Evolutionary conservation across 176 grass and related monocot genomes (phyloP).

Genomic region (Eragrostis nindensis): DNA sequence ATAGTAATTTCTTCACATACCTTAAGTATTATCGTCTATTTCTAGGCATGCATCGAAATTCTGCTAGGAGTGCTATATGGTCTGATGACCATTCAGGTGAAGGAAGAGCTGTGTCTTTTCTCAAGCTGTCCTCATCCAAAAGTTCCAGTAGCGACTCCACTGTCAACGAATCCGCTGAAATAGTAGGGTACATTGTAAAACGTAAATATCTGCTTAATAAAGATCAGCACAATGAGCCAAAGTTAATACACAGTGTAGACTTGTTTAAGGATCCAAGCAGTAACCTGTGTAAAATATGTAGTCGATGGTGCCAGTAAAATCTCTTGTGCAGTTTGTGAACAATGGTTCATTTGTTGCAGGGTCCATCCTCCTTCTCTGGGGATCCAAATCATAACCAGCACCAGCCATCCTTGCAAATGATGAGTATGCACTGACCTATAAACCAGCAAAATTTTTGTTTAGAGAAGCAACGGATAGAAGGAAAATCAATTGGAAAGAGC

Average conservation of each 20-base stretch:
- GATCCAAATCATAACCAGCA: constrained; percentile 65
- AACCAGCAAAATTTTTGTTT: constrained; percentile 32
- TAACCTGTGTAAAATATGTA: constrained; percentile 94
- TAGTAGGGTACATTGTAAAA: constrained; percentile 21
- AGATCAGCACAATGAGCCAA: constrained; percentile 21
- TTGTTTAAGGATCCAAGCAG: constrained; percentile 14
- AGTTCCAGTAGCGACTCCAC: constrained; percentile 90
- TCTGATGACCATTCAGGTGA: constrained; percentile 95
- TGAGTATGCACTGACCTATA: constrained; percentile 92
- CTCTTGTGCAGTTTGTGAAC: constrained; percentile 89
- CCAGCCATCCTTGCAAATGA: constrained; percentile 72
- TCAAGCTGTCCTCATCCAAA: constrained; percentile 85
- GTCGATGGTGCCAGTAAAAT: constrained; percentile 83
- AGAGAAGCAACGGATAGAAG: constrained; percentile 30
- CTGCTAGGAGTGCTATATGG: constrained; percentile 86
- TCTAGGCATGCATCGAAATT: constrained; percentile 85
- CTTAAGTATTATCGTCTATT: constrained; percentile 61
- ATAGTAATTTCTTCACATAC: constrained; percentile 39
- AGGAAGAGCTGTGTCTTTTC: constrained; percentile 89
- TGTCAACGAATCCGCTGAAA: constrained; percentile 83
- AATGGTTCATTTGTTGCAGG: constrained; percentile 77
- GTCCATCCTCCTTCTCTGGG: constrained; percentile 77
- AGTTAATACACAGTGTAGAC: background rate
- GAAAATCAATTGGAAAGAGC: constrained; percentile 2
- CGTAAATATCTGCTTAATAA: constrained; percentile 16